Conservation (phyloP, 2,329 filamentous ascomycete genomes). For the Phyllosticta paracitricarpa region DNA sequence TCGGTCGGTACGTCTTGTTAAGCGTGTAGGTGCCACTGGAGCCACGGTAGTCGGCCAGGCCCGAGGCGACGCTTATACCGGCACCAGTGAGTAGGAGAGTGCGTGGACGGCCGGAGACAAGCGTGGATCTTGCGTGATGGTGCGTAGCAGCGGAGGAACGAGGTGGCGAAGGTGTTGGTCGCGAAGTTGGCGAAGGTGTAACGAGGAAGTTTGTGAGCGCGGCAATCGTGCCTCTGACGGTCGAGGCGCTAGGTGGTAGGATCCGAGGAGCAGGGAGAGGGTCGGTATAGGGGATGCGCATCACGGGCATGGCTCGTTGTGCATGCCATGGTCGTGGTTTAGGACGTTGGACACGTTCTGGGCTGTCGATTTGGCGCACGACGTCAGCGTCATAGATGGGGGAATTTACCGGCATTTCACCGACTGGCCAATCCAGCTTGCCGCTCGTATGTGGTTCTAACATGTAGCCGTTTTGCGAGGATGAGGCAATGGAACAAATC, state of each 20-base stretch:
- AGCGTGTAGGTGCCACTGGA: slow-evolving; percentile 83
- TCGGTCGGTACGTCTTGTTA: slow-evolving; percentile 82
- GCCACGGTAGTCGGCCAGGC: slow-evolving; percentile 86
- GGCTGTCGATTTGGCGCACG: background rate
- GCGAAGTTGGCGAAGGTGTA: slow-evolving; percentile 40
- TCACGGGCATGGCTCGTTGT: slow-evolving; percentile 46
- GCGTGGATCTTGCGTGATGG: background rate
- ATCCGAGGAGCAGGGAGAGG: slow-evolving; percentile 66
- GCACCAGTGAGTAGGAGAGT: slow-evolving; percentile 68
- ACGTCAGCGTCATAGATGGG: slow-evolving; percentile 6
- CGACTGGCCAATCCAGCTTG: background rate
- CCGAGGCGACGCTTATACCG: slow-evolving; percentile 86
- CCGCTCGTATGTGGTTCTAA: background rate
- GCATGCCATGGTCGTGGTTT: slow-evolving; percentile 1
- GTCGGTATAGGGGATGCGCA: slow-evolving; percentile 86
- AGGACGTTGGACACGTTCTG: background rate
- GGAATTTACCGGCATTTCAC: background rate
- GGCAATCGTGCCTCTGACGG: slow-evolving; percentile 61
- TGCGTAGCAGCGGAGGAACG: background rate
- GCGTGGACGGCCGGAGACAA: slow-evolving; percentile 14
- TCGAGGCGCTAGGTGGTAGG: slow-evolving; percentile 61
- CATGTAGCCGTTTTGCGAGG: background rate
- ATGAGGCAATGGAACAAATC: too few species aligned
- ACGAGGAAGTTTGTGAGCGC: slow-evolving; percentile 70
- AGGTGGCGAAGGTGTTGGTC: slow-evolving; percentile 23